A percentile compares a stretch with the other conserved stretches of the same genome.
Evolutionary conservation across 768 basidiomycete genomes (phyloP).

Genomic region (Piloderma croceum): DNA sequence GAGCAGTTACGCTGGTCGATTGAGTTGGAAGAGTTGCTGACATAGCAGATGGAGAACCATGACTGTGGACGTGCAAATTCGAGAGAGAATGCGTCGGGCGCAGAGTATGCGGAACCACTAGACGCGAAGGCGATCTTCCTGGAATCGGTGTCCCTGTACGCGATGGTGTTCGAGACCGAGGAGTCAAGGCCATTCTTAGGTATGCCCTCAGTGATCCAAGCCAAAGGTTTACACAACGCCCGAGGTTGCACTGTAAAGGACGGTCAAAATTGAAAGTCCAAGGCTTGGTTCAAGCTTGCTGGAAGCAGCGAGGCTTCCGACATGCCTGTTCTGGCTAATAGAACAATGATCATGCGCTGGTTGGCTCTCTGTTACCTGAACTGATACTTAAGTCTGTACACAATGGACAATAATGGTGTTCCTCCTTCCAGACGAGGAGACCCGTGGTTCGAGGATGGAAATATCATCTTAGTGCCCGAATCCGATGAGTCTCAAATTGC

Average conservation of each 20-base stretch:
- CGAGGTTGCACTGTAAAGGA: no score
- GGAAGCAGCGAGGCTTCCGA: no score
- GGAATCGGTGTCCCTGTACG: constrained; percentile 31
- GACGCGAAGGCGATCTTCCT: constrained; percentile 43
- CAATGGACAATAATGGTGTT: no score
- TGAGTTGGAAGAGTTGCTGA: constrained; percentile 19
- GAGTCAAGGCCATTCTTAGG: constrained; percentile 24
- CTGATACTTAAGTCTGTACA: no score
- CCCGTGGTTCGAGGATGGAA: constrained; percentile 61
- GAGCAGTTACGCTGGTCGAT: constrained; percentile 27
- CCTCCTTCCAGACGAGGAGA: constrained; percentile 24
- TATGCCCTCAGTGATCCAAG: no score
- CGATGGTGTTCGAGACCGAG: constrained; percentile 29
- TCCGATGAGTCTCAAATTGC: constrained; percentile 32
- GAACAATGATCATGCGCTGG: no score
- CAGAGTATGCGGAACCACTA: constrained; percentile 45
- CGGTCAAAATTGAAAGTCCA: no score
- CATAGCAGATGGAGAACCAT: constrained; percentile 32
- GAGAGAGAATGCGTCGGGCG: constrained; percentile 53
- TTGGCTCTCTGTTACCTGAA: no score
- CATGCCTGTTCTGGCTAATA: no score
- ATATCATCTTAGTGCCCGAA: constrained; percentile 44
- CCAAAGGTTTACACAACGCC: no score
- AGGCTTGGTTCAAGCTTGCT: no score
- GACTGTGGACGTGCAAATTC: constrained; percentile 51